A percentile compares a stretch with the other conserved stretches of the same genome.
phyloP scores from a whole-genome alignment of 192 early-diverging fungal species.

The Thamnidium elegans region DNA sequence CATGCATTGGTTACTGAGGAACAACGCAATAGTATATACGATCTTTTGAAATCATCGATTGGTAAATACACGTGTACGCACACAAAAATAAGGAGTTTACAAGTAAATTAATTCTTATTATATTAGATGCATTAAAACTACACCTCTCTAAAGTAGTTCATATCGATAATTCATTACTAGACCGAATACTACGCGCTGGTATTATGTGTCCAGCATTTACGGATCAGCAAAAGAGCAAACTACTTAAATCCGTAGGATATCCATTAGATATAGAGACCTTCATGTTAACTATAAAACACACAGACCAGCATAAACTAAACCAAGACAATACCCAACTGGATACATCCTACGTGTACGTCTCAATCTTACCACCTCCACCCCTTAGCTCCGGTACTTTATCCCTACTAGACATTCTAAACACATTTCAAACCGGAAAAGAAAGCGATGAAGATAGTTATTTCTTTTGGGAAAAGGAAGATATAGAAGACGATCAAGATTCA shows the following conservation, averaged over 20 bases:
- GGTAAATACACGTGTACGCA: too few relatives aligned
- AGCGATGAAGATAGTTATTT: background rate
- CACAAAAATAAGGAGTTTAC: background rate
- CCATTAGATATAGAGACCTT: slow-evolving; percentile 3
- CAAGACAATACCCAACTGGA: background rate
- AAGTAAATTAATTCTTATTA: background rate
- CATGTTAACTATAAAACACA: too few relatives aligned
- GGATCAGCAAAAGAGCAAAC: slow-evolving; percentile 61
- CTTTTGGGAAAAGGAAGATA: background rate
- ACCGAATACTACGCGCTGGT: slow-evolving; percentile 58
- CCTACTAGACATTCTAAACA: background rate
- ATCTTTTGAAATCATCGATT: slow-evolving; percentile 53
- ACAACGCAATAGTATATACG: slow-evolving; percentile 71
- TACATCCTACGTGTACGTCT: background rate
- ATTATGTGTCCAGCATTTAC: slow-evolving; percentile 72
- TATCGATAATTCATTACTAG: slow-evolving; percentile 52
- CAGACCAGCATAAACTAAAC: too few relatives aligned
- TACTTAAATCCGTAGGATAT: slow-evolving; percentile 18
- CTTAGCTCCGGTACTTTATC: background rate
- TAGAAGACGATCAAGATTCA: background rate
- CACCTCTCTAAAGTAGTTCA: slow-evolving; percentile 59
- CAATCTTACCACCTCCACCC: background rate
- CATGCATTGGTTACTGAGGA: slow-evolving; percentile 52
- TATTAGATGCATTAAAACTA: slow-evolving; percentile 51
- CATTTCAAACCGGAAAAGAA: background rate